Conservation (phyloP, 495 filamentous ascomycete species). For the Baudoinia panamericana region DNA sequence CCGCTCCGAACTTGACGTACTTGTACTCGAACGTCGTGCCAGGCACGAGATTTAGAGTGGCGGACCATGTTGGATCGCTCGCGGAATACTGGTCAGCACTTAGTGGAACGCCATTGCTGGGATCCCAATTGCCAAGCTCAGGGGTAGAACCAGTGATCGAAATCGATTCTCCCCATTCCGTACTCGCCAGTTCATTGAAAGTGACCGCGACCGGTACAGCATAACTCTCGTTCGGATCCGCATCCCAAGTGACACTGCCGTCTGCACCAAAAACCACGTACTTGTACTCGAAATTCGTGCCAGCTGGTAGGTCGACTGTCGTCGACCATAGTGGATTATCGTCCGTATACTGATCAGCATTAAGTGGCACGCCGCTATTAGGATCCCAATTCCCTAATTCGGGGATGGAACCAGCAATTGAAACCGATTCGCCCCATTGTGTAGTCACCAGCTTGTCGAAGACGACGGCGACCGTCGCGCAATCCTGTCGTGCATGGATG, state of each 20-base stretch:
- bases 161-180: slow-evolving; percentile 46
- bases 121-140: slow-evolving; percentile 45
- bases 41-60: slow-evolving; percentile 37
- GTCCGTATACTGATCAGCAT: slow-evolving; percentile 39
- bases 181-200: slow-evolving; percentile 44
- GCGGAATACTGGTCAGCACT: slow-evolving; percentile 41
- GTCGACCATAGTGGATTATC: slow-evolving; percentile 46
- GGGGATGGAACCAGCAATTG: slow-evolving; percentile 41
- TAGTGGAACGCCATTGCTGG: slow-evolving; percentile 37
- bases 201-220: slow-evolving; percentile 33
- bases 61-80: slow-evolving; percentile 46
- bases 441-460: slow-evolving; percentile 47
- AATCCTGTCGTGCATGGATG: too few relatives aligned
- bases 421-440: slow-evolving; percentile 45
- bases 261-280: slow-evolving; percentile 46
- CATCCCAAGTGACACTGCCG: slow-evolving; percentile 48
- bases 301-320: slow-evolving; percentile 39
- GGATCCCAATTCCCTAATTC: slow-evolving; percentile 47
- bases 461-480: slow-evolving; percentile 8
- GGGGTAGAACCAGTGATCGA: slow-evolving; percentile 42
- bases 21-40: slow-evolving; percentile 52
- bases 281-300: slow-evolving; percentile 50
- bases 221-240: slow-evolving; percentile 47
- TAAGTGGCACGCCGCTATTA: slow-evolving; percentile 37
- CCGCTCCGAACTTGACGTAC: slow-evolving; percentile 45